Percentiles rank a stretch among this genome's conserved stretches.
Evolutionary conservation across 352 stramenopile genomes (phyloP).

Genomic region (Globisporangium perplexum): DNA sequence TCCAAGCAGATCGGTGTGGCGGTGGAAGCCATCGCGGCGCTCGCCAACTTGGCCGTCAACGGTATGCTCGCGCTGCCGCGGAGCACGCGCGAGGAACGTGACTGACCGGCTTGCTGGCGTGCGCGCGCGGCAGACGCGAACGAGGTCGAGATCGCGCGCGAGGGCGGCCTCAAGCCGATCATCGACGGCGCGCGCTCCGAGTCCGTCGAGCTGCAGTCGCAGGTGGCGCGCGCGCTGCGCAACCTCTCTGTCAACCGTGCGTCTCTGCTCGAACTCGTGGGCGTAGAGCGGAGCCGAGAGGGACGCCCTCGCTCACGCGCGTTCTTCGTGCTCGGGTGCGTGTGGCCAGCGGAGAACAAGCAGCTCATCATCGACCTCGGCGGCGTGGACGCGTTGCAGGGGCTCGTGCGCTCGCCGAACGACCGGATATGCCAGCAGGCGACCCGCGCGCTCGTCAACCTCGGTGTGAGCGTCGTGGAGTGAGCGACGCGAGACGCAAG

Average conservation of each 20-base stretch:
- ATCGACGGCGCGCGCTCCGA: slow-evolving; percentile 77
- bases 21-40: slow-evolving; percentile 90
- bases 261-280: slow-evolving; percentile 11
- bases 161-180: slow-evolving; percentile 88
- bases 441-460: slow-evolving; percentile 81
- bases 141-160: slow-evolving; percentile 87
- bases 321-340: not conserved
- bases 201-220: slow-evolving; percentile 82
- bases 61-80: slow-evolving; percentile 42
- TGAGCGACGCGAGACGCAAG: slow-evolving; percentile 16
- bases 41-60: slow-evolving; percentile 94
- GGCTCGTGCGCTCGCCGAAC: slow-evolving; percentile 71
- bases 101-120: not conserved
- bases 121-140: slow-evolving; percentile 91
- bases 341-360: slow-evolving; percentile 76
- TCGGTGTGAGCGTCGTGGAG: slow-evolving; percentile 82
- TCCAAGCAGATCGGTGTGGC: slow-evolving; percentile 82
- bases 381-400: slow-evolving; percentile 77
- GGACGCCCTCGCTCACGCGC: too few relatives aligned
- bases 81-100: too few relatives aligned
- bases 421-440: slow-evolving; percentile 89
- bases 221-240: slow-evolving; percentile 87
- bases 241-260: slow-evolving; percentile 92
- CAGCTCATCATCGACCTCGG: slow-evolving; percentile 81
- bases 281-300: too few relatives aligned